phyloP scores from a whole-genome alignment of 2,329 filamentous ascomycete species.

The Colletotrichum liaoningense region DNA sequence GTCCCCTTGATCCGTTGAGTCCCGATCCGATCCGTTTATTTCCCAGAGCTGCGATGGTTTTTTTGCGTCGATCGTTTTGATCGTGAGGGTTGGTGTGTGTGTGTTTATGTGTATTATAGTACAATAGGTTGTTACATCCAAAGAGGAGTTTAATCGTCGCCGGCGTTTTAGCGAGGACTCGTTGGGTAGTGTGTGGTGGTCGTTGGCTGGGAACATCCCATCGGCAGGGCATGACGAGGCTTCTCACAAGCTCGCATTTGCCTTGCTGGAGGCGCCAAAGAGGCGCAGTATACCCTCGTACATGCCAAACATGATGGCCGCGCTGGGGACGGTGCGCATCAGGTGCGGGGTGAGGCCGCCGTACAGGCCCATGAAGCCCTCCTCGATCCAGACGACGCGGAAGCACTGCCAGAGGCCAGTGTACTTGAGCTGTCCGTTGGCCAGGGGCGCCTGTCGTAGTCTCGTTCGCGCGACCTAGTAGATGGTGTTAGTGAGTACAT shows the following conservation, averaged over 20 bases:
- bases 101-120: background rate
- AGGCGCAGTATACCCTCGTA: constrained; percentile 71
- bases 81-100: background rate
- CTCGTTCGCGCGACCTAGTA: constrained; percentile 81
- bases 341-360: constrained; percentile 93
- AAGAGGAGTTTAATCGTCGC: background rate
- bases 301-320: constrained; percentile 97
- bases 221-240: background rate
- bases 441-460: constrained; percentile 84
- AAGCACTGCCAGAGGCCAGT: constrained; percentile 91
- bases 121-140: background rate
- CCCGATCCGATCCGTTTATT: background rate
- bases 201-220: background rate
- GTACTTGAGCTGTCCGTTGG: constrained; percentile 81
- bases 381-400: constrained; percentile 86
- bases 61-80: background rate
- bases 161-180: background rate
- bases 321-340: constrained; percentile 89
- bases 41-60: background rate
- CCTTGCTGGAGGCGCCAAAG: constrained; percentile 46
- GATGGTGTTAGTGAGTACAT: background rate
- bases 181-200: background rate
- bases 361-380: constrained; percentile 87
- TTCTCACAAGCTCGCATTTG: constrained; percentile 10
- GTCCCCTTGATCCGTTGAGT: background rate